Evolutionary conservation across 768 basidiomycete genomes (phyloP).

Genomic region (Pisolithus tinctorius): DNA sequence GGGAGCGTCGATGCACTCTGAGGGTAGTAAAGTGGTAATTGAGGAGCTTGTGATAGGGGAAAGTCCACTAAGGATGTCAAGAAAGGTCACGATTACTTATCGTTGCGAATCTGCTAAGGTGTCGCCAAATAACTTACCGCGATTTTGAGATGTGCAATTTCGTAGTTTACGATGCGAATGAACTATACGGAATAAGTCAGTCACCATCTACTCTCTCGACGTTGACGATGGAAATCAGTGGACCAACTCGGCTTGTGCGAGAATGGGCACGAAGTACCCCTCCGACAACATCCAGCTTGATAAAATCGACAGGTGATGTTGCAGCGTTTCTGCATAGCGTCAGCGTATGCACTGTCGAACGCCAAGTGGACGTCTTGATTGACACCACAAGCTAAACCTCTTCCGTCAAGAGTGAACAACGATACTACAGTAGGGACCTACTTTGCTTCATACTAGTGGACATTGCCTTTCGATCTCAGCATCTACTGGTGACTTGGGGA

Average conservation of each 20-base stretch:
- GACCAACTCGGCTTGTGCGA: conserved; percentile 9
- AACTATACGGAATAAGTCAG: background rate
- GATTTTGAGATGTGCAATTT: conserved; percentile 1
- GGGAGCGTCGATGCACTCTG: conserved; percentile 10
- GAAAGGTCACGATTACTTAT: conserved; percentile 2
- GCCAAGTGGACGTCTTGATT: conserved; percentile 2
- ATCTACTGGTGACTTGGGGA: background rate
- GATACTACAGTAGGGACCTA: conserved; percentile 5
- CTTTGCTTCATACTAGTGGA: conserved; percentile 5
- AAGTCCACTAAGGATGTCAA: conserved; percentile 11
- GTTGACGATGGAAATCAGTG: conserved; percentile 8
- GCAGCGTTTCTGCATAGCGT: conserved; percentile 1
- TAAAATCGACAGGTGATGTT: conserved; percentile 19
- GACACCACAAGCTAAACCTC: background rate
- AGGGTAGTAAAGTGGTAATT: conserved; percentile 16
- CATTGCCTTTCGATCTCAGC: conserved; percentile 9
- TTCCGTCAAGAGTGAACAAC: background rate
- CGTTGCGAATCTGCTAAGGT: background rate
- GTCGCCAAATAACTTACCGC: conserved; percentile 9
- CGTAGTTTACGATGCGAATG: background rate
- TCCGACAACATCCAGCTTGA: conserved; percentile 20
- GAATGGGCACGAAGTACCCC: conserved; percentile 22
- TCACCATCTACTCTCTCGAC: background rate
- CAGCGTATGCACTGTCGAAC: background rate
- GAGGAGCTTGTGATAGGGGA: conserved; percentile 2